Base-by-base conservation (phyloP, 2,329 filamentous ascomycete species). In the Ascochyta koolunga region DNA sequence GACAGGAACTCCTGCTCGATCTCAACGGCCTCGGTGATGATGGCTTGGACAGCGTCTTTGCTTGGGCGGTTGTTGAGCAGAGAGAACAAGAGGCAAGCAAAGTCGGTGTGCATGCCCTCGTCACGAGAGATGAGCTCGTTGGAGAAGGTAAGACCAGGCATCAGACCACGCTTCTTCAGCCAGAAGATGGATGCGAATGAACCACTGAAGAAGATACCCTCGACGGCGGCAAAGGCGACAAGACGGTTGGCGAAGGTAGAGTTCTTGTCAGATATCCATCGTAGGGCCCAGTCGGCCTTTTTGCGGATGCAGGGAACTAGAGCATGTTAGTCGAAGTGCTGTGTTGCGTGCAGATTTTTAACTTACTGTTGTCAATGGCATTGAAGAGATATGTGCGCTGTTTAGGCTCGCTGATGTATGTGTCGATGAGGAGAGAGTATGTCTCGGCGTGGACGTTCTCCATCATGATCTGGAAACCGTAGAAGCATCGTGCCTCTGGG, bases 401-500 rank as follows among this genome's bases (percentile, higher is more conserved):
- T 75, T 90, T 89, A 60, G 91, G 90, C 82, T 99, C 95, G 84
- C 96, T 97, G 81, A 99, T 96, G 79, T 99, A 99, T 60, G 93
- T 97, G 78, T 99, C 95, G 76, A 99, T 99, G 75, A 99, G 88
- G 31, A 99, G 88, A 18, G 93, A 98, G 86, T 99, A 99, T 49
- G 95, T 99, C 83, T 99, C 95, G 15, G 95, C 97, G 85, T 99
- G 95, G 72, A 99, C 96, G 82, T 99, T 99, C 85, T 99, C 95
- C 91, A 99, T 98, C 95, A 99, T 99, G 82, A 98, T 98, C 83
- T 99, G 95, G 86, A 99, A 99, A 62, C 95, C 95, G 78, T 99
- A 99, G 85, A 99, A 99, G 87, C 95, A 99, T 71, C 95, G 92
- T 62, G 95, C 95, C 81, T 99, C 95, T 10, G 95, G 93, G 54